These are phyloP conservation scores for Leptographium procerum DNA, from an alignment of 2,329 filamentous ascomycete genomes.

Conservation along the genomic window DNA sequence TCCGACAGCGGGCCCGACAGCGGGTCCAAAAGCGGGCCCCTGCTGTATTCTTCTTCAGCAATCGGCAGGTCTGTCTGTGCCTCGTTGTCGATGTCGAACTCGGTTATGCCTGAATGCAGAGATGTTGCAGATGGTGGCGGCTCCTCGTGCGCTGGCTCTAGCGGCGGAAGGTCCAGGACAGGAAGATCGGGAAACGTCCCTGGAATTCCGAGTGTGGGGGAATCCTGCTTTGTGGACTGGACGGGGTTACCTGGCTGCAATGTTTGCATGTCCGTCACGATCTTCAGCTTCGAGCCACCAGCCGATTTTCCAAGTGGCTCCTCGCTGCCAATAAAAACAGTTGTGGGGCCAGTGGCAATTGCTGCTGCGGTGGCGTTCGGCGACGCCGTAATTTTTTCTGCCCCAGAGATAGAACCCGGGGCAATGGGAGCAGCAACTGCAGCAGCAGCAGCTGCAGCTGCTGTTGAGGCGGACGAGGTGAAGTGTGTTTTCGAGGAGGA, in stretches of 20 bases:
- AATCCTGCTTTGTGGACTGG: constrained; percentile 31
- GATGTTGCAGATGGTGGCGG: constrained; percentile 49
- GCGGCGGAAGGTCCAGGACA: constrained; percentile 19
- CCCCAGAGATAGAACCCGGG: not conserved
- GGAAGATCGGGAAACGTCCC: constrained; percentile 41
- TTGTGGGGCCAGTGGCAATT: too few relatives aligned
- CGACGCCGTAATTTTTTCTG: not conserved
- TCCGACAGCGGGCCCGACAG: not conserved
- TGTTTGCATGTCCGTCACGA: constrained; percentile 6
- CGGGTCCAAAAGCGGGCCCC: not conserved
- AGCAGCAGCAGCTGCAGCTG: too few relatives aligned
- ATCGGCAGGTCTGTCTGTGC: constrained; percentile 47
- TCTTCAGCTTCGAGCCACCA: not conserved
- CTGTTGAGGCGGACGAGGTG: not conserved
- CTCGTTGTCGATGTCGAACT: constrained; percentile 67
- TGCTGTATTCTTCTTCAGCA: constrained; percentile 13
- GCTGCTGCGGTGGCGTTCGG: not conserved
- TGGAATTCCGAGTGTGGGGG: constrained; percentile 55
- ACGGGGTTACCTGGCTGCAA: constrained; percentile 1
- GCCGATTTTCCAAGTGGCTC: too few relatives aligned
- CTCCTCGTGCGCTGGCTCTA: constrained; percentile 13
- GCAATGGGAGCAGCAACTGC: too few relatives aligned
- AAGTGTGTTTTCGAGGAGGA: not conserved
- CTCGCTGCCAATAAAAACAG: too few relatives aligned
- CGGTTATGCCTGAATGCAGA: constrained; percentile 48